phyloP scores from a whole-genome alignment of 495 filamentous ascomycete species.

The Letharia lupina region DNA sequence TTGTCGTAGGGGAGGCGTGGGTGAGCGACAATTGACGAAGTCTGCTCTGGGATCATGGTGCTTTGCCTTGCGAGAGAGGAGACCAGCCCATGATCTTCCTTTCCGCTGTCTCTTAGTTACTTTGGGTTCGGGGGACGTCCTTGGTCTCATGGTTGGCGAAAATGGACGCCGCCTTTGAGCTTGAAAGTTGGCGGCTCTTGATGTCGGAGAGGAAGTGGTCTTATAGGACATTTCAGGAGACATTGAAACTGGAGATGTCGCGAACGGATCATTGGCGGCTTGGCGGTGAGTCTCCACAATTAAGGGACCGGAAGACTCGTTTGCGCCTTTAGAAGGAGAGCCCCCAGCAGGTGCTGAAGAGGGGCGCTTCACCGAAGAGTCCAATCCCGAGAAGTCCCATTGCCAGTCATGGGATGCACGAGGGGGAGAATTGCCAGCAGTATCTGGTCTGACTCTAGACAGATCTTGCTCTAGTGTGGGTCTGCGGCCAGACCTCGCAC shows the following conservation, averaged over 20 bases:
- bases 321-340: background rate
- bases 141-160: constrained; percentile 16
- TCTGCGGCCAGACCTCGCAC: constrained; percentile 3
- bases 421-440: constrained; percentile 4
- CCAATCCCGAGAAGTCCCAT: constrained; percentile 6
- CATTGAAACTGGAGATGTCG: background rate
- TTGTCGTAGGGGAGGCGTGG: constrained; percentile 33
- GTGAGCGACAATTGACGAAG: constrained; percentile 26
- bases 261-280: background rate
- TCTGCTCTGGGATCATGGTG: constrained; percentile 35
- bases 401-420: background rate
- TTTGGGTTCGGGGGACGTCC: constrained; percentile 41
- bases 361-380: constrained; percentile 6
- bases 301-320: background rate
- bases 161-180: constrained; percentile 3
- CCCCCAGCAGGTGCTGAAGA: constrained; percentile 9
- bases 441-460: constrained; percentile 6
- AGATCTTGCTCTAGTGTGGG: background rate
- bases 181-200: background rate
- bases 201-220: background rate
- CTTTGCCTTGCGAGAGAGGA: constrained; percentile 51
- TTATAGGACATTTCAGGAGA: background rate
- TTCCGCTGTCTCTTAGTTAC: constrained; percentile 63
- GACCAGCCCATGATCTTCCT: constrained; percentile 70
- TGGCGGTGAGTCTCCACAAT: background rate